These are phyloP conservation scores for Rhizophagus clarus DNA, from an alignment of 192 early-diverging fungal species.

Conservation along the genomic window DNA sequence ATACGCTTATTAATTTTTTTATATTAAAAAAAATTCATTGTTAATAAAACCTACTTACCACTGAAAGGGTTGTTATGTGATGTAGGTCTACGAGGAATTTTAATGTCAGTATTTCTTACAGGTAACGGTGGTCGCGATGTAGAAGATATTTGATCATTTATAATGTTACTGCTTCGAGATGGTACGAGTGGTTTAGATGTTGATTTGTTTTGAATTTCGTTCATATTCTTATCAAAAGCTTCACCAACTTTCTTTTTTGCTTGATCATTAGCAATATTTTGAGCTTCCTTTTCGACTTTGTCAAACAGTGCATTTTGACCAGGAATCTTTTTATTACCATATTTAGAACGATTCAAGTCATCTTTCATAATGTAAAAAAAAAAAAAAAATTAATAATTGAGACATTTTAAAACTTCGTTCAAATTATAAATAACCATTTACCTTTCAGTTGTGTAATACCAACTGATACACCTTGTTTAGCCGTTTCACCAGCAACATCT, in stretches of 20 bases:
- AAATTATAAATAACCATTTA: too few relatives aligned
- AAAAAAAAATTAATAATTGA: too few relatives aligned
- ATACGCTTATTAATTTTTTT: too few relatives aligned
- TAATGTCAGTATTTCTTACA: neutral
- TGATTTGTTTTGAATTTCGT: too few relatives aligned
- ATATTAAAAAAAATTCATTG: neutral
- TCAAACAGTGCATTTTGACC: conserved; percentile 7
- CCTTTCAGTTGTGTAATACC: neutral
- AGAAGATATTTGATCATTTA: too few relatives aligned
- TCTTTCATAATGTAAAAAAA: neutral
- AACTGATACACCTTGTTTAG: neutral
- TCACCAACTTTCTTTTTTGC: too few relatives aligned
- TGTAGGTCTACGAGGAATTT: conserved; percentile 22
- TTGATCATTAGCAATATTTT: neutral
- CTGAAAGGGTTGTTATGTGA: conserved; percentile 19
- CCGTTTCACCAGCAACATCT: neutral
- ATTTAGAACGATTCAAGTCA: neutral
- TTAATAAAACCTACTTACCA: neutral
- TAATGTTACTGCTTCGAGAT: too few relatives aligned
- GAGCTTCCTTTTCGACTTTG: neutral
- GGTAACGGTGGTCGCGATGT: neutral
- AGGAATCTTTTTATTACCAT: conserved; percentile 12
- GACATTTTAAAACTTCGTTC: too few relatives aligned
- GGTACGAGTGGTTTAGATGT: too few relatives aligned
- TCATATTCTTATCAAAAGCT: too few relatives aligned